Conservation (phyloP, 495 filamentous ascomycete species). For the Xylaria curta region DNA sequence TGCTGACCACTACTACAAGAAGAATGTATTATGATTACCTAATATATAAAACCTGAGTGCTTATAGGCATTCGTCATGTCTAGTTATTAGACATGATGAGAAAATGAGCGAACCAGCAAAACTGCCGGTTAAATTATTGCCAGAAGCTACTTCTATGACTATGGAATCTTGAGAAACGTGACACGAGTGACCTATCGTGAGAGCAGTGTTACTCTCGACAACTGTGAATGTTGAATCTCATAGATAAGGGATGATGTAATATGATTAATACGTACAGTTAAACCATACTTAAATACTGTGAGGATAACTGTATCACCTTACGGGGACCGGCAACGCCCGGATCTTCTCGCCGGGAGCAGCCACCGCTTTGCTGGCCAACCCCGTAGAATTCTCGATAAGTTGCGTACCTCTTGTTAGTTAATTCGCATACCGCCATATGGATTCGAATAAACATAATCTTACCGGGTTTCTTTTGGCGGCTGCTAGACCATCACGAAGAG, state of each 20-base stretch:
- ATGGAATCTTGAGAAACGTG: background rate
- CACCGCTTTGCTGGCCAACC: background rate
- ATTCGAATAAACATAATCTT: background rate
- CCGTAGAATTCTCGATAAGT: background rate
- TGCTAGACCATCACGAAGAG: background rate
- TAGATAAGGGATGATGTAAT: conserved; percentile 1
- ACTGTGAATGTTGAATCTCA: background rate
- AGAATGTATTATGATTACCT: conserved; percentile 4
- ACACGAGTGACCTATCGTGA: background rate
- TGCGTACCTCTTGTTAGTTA: background rate
- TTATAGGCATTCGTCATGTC: background rate
- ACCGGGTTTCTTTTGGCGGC: background rate
- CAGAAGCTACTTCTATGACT: background rate
- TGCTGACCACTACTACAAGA: conserved; percentile 2
- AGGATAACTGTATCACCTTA: conserved; percentile 15
- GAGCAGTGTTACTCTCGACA: background rate
- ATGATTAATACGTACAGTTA: background rate
- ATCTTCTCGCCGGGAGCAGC: conserved; percentile 1
- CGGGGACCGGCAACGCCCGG: conserved; percentile 19
- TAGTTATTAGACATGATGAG: background rate
- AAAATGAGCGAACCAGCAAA: background rate
- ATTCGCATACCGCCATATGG: background rate
- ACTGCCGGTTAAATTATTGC: background rate
- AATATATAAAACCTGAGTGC: background rate
- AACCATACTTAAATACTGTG: background rate